Base-by-base conservation (phyloP, 1,284 basidiomycete species). In the Cryptococcus floricola region DNA sequence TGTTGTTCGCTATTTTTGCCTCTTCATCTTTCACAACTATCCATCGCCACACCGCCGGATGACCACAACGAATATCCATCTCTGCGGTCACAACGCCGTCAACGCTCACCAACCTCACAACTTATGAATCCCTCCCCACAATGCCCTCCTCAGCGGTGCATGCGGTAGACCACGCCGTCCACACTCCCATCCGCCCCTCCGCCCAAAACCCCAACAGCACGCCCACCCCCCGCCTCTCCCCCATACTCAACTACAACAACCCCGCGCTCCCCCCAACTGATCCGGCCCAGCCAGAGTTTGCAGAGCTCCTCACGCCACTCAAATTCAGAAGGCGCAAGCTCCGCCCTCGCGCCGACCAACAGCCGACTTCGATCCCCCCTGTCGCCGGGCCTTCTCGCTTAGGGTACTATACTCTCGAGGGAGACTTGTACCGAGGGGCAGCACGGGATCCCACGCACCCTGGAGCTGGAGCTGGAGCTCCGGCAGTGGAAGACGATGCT, bases 391-490 rank as follows among this genome's bases (percentile, higher is more conserved):
- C 65, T 6, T 73, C 70, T 13, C 39, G 51, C 14, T 48, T 65
- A 3, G 74, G 73, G 18, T 76, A 63, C 49, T 69, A 68, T 14
- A 75, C 74, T 2, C 56, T 60, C 25, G 66, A 71, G 39, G 74
- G 74, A 1, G 73, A 77, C 55, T 55, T 77, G 27, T 77, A 70
- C 50, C 57, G 73, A 48, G 75, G 74, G 13, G 72, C 75, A 4
- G 44, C 58, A 3, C 23, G 53, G 0, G 69, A 76, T 59, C 74
- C 75, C 0, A 64, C 58, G 1, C 44, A 51, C n/a, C n/a, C n/a
- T n/a, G n/a, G n/a, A n/a, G n/a, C n/a, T n/a, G n/a, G n/a, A n/a
- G n/a, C n/a, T n/a, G 19, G 44, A 9, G 54, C 48, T 13, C 48
- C 54, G 14, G 44, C 42, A 23, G 34, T 60, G 1, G 64, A 69